Evolutionary conservation across 179 eudicot species (phyloP).

Genomic region (Silene noctiflora): DNA sequence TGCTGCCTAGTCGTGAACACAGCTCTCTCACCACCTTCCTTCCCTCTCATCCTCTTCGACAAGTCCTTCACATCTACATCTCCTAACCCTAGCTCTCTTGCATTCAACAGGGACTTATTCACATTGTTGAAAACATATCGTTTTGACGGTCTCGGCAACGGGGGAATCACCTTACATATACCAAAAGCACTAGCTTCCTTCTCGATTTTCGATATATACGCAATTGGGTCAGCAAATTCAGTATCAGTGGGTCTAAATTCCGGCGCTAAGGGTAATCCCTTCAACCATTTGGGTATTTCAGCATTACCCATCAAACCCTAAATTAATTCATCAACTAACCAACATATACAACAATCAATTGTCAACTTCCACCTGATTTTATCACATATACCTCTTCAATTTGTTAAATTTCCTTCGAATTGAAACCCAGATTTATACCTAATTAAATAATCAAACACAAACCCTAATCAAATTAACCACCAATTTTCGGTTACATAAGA

Average conservation of each 20-base stretch:
- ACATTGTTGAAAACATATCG: conserved; percentile 63
- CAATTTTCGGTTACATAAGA: not conserved
- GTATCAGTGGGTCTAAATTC: conserved; percentile 91
- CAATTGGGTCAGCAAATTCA: conserved; percentile 96
- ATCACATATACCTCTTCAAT: not conserved
- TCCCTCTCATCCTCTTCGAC: conserved; percentile 21
- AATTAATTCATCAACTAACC: conserved; percentile 12
- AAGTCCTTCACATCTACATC: conserved; percentile 31
- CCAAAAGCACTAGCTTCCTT: conserved; percentile 90
- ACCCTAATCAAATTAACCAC: conserved; percentile 13
- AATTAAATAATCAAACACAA: not conserved
- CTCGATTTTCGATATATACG: conserved; percentile 93
- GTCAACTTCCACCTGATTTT: not conserved
- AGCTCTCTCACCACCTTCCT: conserved; percentile 38
- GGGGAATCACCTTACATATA: conserved; percentile 91
- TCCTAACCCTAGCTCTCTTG: conserved; percentile 52
- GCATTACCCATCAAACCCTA: conserved; percentile 50
- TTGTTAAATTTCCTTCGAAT: not conserved
- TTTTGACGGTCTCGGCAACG: conserved; percentile 83
- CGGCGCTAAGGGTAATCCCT: conserved; percentile 75
- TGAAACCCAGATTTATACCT: conserved; percentile 1
- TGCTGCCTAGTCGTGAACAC: conserved; percentile 90
- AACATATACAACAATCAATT: not conserved
- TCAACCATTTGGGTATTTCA: conserved; percentile 76
- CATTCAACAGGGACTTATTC: conserved; percentile 59